These are phyloP conservation scores for Apostasia shenzhenica DNA, from an alignment of 106 monocot genomes.

Conservation along the genomic window DNA sequence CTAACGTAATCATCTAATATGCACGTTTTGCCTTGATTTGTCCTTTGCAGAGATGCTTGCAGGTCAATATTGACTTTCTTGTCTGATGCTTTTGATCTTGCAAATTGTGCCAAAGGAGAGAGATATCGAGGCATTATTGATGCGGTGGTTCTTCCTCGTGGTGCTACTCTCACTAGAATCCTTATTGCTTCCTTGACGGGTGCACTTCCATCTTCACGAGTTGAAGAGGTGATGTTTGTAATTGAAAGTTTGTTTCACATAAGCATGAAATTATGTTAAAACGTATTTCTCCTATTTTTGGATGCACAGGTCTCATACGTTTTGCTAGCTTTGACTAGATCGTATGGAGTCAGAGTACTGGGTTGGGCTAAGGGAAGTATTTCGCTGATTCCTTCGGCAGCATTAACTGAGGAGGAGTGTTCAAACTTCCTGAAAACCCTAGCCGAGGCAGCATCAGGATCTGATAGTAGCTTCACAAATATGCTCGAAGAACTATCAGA, in stretches of 20 bases:
- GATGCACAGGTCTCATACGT: constrained; percentile 62
- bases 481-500: constrained; percentile 83
- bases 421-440: constrained; percentile 55
- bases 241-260: neutral
- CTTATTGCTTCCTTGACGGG: constrained; percentile 83
- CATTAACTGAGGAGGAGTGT: constrained; percentile 68
- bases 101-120: constrained; percentile 56
- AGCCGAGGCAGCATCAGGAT: constrained; percentile 55
- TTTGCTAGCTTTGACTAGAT: constrained; percentile 48
- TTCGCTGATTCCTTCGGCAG: constrained; percentile 66
- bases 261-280: neutral
- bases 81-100: constrained; percentile 78
- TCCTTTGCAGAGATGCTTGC: constrained; percentile 72
- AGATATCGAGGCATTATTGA: constrained; percentile 59
- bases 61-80: constrained; percentile 93
- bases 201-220: constrained; percentile 79
- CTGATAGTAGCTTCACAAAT: constrained; percentile 28
- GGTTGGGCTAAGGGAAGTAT: constrained; percentile 72
- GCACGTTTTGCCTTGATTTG: neutral
- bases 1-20: neutral
- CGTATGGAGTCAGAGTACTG: constrained; percentile 53
- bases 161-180: constrained; percentile 79
- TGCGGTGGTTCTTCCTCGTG: constrained; percentile 50
- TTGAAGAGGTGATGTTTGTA: constrained; percentile 53
- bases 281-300: neutral